Evolutionary conservation across 2,329 filamentous ascomycete genomes (phyloP).

Genomic region (Diaporthe sp.): DNA sequence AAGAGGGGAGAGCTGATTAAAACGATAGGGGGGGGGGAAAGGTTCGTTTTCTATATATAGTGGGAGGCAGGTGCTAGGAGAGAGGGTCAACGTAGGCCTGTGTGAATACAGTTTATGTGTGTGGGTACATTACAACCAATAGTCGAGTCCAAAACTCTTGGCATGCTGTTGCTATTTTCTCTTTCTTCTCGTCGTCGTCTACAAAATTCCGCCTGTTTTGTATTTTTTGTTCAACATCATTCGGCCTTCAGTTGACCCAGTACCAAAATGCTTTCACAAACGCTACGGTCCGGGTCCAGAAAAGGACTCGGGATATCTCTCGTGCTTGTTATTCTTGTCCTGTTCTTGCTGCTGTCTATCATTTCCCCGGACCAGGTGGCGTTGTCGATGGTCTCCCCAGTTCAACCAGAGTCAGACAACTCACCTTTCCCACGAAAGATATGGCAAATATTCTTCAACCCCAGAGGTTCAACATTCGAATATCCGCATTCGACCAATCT

Average conservation of each 20-base stretch:
- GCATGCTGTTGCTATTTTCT: background rate
- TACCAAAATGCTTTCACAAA: background rate
- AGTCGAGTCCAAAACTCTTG: background rate
- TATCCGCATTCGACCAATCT: conserved; percentile 35
- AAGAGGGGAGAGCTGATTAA: too few species aligned
- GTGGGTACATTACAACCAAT: background rate
- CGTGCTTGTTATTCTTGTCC: background rate
- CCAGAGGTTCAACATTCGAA: background rate
- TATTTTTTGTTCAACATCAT: background rate
- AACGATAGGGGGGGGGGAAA: too few species aligned
- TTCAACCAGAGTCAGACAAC: background rate
- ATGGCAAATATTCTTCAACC: conserved; percentile 48
- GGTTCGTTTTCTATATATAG: too few species aligned
- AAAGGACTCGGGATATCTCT: background rate
- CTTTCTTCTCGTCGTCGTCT: background rate
- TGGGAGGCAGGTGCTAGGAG: background rate
- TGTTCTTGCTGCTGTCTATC: background rate
- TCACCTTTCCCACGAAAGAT: conserved; percentile 45
- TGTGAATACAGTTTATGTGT: background rate
- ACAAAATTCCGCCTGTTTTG: background rate
- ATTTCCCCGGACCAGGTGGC: background rate
- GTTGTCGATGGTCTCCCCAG: background rate
- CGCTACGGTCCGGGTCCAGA: background rate
- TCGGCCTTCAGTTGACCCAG: background rate
- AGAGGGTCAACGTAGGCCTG: background rate